Evolutionary conservation across 164 flowering plant species (phyloP).

Genomic region (Cinnamomum micranthum): DNA sequence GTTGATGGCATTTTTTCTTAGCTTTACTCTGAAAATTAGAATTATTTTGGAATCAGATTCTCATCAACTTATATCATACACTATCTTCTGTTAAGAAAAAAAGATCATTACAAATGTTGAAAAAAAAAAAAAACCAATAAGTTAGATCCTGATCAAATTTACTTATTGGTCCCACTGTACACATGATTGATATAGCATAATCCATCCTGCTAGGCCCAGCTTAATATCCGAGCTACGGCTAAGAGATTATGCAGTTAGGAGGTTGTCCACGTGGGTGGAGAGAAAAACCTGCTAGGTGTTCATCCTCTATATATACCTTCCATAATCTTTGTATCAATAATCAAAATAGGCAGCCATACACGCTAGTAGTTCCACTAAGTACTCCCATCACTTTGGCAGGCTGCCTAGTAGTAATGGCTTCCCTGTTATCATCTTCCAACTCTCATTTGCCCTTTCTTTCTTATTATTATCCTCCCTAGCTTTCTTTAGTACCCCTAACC

Average conservation of each 20-base stretch:
- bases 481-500: conserved; percentile 10
- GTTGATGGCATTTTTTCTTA: too few species aligned
- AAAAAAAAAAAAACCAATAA: too few species aligned
- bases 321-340: not conserved
- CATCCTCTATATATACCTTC: conserved; percentile 10
- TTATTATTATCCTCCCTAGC: conserved; percentile 1
- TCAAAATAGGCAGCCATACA: not conserved
- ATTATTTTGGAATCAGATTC: too few species aligned
- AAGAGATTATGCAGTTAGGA: not conserved
- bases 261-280: not conserved
- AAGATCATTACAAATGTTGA: too few species aligned
- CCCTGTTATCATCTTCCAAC: not conserved
- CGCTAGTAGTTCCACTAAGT: not conserved
- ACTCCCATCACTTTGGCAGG: not conserved
- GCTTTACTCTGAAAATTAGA: too few species aligned
- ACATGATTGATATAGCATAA: too few species aligned
- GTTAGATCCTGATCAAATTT: too few species aligned
- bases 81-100: too few species aligned
- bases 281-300: not conserved
- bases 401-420: conserved; percentile 5
- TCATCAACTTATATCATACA: too few species aligned
- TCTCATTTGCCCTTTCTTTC: too few species aligned
- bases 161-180: too few species aligned
- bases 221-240: not conserved
- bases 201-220: not conserved